These are phyloP conservation scores for Rhodotorula babjevae DNA, from an alignment of 768 basidiomycete genomes.

Conservation along the genomic window DNA sequence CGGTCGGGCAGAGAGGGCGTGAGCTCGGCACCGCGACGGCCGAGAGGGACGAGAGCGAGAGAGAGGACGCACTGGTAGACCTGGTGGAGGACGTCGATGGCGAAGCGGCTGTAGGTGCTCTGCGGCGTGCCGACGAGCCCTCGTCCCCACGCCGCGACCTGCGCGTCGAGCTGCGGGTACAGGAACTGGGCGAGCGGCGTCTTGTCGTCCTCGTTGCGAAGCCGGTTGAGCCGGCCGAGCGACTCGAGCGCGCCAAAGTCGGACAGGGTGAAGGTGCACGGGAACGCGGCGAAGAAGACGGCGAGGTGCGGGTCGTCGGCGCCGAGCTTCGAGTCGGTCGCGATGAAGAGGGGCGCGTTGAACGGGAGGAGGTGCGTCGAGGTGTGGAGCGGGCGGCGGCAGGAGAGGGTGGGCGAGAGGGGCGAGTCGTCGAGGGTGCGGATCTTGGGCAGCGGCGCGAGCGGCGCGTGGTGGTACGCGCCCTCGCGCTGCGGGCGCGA, in stretches of 20 bases:
- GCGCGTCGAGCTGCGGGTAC: constrained; percentile 64
- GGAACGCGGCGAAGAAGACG: constrained; percentile 57
- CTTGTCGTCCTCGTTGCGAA: constrained; percentile 55
- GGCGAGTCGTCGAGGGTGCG: constrained; percentile 44
- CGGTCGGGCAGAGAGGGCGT: no score
- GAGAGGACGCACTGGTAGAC: constrained; percentile 50
- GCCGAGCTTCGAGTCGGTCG: constrained; percentile 58
- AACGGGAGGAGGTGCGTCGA: constrained; percentile 47
- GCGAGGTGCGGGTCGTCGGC: constrained; percentile 51
- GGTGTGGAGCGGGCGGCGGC: constrained; percentile 51
- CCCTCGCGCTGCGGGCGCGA: constrained; percentile 37
- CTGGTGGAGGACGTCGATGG: constrained; percentile 65
- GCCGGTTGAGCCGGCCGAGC: constrained; percentile 45
- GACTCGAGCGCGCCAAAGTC: constrained; percentile 51
- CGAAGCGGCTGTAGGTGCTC: constrained; percentile 71
- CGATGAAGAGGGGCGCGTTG: constrained; percentile 62
- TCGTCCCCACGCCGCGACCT: constrained; percentile 61
- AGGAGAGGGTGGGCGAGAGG: constrained; percentile 45
- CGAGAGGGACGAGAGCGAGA: background rate
- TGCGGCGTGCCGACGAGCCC: constrained; percentile 64
- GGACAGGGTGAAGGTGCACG: constrained; percentile 59
- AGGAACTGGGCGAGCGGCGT: constrained; percentile 53
- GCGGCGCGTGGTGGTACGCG: constrained; percentile 38
- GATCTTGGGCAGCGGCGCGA: constrained; percentile 41
- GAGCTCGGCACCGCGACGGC: background rate